A percentile compares a stretch with the other conserved stretches of the same genome.
phyloP scores from a whole-genome alignment of 1,284 basidiomycete species.

The Fereydounia khargensis region DNA sequence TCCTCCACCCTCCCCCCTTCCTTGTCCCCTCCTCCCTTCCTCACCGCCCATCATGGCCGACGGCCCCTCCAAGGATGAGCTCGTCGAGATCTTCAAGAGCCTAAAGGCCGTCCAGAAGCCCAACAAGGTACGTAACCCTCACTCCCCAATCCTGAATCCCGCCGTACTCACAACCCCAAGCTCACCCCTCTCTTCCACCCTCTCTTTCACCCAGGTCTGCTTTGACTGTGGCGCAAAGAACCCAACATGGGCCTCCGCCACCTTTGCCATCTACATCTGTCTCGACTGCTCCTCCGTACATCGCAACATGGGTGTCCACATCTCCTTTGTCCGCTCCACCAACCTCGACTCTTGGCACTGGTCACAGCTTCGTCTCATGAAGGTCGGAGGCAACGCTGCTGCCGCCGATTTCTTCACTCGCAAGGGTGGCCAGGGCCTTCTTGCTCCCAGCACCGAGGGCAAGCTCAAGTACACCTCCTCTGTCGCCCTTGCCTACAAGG shows the following conservation, averaged over 20 bases:
- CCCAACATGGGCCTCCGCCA: slow-evolving; percentile 96
- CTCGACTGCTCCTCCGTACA: slow-evolving; percentile 94
- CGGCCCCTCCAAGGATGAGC: slow-evolving; percentile 50
- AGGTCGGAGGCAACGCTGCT: slow-evolving; percentile 89
- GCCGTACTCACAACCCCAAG: neutral
- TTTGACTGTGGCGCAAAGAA: slow-evolving; percentile 96
- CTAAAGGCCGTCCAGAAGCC: slow-evolving; percentile 45
- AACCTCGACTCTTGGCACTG: slow-evolving; percentile 95
- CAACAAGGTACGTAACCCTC: slow-evolving; percentile 38
- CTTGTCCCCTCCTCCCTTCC: too few relatives aligned
- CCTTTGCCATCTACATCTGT: slow-evolving; percentile 96
- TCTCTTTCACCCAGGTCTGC: slow-evolving; percentile 68
- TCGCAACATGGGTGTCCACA: slow-evolving; percentile 96
- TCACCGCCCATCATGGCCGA: slow-evolving; percentile 40
- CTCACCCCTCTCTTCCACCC: neutral
- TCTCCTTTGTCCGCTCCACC: slow-evolving; percentile 94
- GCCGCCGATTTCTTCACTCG: slow-evolving; percentile 86
- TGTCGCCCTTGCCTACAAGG: slow-evolving; percentile 83
- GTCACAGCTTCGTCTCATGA: slow-evolving; percentile 88
- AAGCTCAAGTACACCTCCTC: slow-evolving; percentile 86
- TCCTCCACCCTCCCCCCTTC: too few relatives aligned
- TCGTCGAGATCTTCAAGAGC: slow-evolving; percentile 56
- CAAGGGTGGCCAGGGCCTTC: slow-evolving; percentile 72
- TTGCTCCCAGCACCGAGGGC: slow-evolving; percentile 70
- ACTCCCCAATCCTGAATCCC: neutral